Evolutionary conservation across 176 grass and related monocot genomes (phyloP).

Genomic region (Oryza meridionalis): DNA sequence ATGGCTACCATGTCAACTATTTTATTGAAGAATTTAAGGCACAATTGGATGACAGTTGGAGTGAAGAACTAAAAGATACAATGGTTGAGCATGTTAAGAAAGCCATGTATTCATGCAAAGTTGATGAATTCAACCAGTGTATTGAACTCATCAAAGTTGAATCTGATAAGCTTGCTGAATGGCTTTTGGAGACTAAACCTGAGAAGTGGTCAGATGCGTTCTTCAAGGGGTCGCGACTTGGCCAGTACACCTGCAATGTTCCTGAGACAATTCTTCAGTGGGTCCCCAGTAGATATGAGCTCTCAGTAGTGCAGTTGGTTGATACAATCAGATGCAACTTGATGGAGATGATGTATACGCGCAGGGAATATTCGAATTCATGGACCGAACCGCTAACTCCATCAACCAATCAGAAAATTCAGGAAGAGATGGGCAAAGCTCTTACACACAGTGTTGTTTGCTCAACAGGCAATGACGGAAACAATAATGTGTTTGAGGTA

Average conservation of each 20-base stretch:
- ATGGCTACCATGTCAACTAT: constrained; percentile 61
- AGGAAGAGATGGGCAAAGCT: constrained; percentile 63
- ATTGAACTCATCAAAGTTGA: constrained; percentile 67
- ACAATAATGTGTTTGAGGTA: constrained; percentile 68
- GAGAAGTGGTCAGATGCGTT: constrained; percentile 79
- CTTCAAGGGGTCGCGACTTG: constrained; percentile 70
- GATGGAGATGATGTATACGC: constrained; percentile 72
- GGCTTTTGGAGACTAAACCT: constrained; percentile 72
- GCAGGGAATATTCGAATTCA: constrained; percentile 51
- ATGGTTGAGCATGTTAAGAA: constrained; percentile 62
- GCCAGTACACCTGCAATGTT: constrained; percentile 59
- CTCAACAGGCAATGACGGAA: constrained; percentile 42
- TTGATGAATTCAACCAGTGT: constrained; percentile 67
- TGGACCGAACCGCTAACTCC: constrained; percentile 54
- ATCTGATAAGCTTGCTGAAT: constrained; percentile 70
- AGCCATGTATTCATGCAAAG: constrained; percentile 57
- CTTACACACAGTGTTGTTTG: constrained; percentile 63
- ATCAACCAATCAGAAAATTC: constrained; percentile 61
- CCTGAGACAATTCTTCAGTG: constrained; percentile 61
- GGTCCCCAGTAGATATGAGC: constrained; percentile 65
- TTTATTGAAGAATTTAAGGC: constrained; percentile 77
- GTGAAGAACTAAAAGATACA: constrained; percentile 65
- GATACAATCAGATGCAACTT: constrained; percentile 71
- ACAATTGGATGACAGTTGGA: constrained; percentile 60
- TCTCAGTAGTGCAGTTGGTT: constrained; percentile 67